phyloP scores from a whole-genome alignment of 148 eudicot genomes.

The Simmondsia chinensis region DNA sequence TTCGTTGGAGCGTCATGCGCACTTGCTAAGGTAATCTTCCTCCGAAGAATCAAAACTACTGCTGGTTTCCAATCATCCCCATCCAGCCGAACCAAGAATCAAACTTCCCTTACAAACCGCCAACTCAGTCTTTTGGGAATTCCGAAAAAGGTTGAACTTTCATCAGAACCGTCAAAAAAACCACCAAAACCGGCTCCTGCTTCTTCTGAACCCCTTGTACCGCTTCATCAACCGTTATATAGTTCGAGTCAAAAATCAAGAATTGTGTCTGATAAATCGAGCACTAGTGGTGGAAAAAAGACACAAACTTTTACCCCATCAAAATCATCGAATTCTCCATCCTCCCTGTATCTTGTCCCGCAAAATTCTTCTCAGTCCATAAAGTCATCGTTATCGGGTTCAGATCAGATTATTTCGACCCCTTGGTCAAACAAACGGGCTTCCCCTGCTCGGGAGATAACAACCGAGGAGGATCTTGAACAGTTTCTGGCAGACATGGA shows the following conservation, averaged over 20 bases:
- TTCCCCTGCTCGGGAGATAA: constrained; percentile 56
- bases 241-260: constrained; percentile 40
- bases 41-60: constrained; percentile 32
- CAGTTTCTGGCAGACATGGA: constrained; percentile 69
- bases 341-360: constrained; percentile 46
- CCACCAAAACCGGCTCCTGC: constrained; percentile 44
- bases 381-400: constrained; percentile 45
- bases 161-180: constrained; percentile 39
- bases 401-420: constrained; percentile 37
- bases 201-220: constrained; percentile 53
- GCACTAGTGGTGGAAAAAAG: constrained; percentile 34
- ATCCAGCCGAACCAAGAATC: constrained; percentile 37
- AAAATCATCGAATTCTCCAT: constrained; percentile 58
- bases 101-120: constrained; percentile 47
- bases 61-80: constrained; percentile 20
- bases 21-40: constrained; percentile 44
- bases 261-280: constrained; percentile 46
- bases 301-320: constrained; percentile 47
- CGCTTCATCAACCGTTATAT: constrained; percentile 52
- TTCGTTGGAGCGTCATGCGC: constrained; percentile 59
- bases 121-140: constrained; percentile 69
- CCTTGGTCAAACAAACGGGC: constrained; percentile 85
- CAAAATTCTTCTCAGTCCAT: constrained; percentile 43
- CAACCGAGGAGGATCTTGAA: constrained; percentile 78
- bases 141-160: constrained; percentile 35